Evolutionary conservation across 2,329 filamentous ascomycete genomes (phyloP).

Genomic region (Neonectria faginata): DNA sequence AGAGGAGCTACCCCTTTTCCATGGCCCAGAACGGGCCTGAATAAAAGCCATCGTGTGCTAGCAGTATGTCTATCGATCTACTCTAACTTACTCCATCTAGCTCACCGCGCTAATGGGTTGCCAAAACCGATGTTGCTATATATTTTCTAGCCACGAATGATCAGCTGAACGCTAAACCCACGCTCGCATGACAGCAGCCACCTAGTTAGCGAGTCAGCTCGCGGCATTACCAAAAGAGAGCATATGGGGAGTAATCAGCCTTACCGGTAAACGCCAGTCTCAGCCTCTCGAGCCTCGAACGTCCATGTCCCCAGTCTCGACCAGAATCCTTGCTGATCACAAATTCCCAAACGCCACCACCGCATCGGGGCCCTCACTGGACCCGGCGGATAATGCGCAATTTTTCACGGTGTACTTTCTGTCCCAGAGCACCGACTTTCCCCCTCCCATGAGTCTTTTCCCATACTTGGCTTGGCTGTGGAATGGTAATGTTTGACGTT

Average conservation of each 20-base stretch:
- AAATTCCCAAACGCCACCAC: background rate
- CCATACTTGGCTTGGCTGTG: background rate
- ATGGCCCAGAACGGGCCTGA: background rate
- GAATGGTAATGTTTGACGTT: no score
- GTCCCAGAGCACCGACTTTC: background rate
- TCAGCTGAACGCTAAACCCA: background rate
- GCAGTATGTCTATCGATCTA: background rate
- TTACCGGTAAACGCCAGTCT: background rate
- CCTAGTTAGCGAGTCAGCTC: background rate
- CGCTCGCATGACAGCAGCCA: background rate
- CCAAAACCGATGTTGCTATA: background rate
- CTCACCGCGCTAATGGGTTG: background rate
- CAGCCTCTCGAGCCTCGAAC: background rate
- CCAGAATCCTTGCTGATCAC: background rate
- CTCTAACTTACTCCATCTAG: background rate
- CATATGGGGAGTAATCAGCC: background rate
- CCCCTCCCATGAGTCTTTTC: background rate
- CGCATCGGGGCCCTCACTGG: no score
- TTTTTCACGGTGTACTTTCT: background rate
- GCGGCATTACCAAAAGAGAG: background rate
- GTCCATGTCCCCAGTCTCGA: background rate
- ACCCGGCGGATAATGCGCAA: background rate
- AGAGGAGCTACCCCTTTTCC: background rate
- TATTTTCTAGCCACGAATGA: background rate
- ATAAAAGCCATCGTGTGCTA: background rate